Evolutionary conservation across 257 asterid genomes (phyloP), one percentile per base, ranked within the genome.

Genomic region (Przewalskia tangutica): DNA sequence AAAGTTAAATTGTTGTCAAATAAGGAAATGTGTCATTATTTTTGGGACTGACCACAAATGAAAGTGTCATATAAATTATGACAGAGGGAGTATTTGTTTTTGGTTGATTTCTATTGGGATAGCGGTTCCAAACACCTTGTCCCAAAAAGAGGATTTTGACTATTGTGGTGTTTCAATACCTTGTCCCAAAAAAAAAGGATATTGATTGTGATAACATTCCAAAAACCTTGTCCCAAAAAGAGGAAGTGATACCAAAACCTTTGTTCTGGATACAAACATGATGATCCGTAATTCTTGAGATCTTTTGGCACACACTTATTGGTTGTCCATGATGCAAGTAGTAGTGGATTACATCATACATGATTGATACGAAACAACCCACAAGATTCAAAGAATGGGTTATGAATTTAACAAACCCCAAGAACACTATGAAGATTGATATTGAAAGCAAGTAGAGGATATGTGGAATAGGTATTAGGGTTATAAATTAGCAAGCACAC

Each of bases 201-300:
- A 3, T 38, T 2, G 91, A 7, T 5, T n/a, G 86, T 56, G 95
- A 90, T 77, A 90, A 88, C 48, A 97, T 92, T 65, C 92, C 95
- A 38, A 93, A 92, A 34, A 92, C 87, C 84, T 80, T 85, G 87
- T 93, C 98, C 97, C 97, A 93, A 77, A 92, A 87, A 36, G 84
- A 55, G 60, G 98, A 88, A 42, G 97, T 92, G 86, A 93, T 91
- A 82, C 95, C 97, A n/a, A 88, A 93, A n/a, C 97, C 95, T 87
- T 89, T 89, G 87, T 88, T 83, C 79, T 91, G 95, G 87, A 88
- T 55, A 60, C 82, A 86, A 87, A 86, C 92, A 86, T 93, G 97
- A 86, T 93, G 94, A 88, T 87, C 86, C 95, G 92, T 84, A 84
- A 84, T 91, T 92, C 97, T 92, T 92, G 85, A 93, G 90, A 34